phyloP scores from a whole-genome alignment of 176 grass and related monocot genomes.

The Tuctoria greenei region DNA sequence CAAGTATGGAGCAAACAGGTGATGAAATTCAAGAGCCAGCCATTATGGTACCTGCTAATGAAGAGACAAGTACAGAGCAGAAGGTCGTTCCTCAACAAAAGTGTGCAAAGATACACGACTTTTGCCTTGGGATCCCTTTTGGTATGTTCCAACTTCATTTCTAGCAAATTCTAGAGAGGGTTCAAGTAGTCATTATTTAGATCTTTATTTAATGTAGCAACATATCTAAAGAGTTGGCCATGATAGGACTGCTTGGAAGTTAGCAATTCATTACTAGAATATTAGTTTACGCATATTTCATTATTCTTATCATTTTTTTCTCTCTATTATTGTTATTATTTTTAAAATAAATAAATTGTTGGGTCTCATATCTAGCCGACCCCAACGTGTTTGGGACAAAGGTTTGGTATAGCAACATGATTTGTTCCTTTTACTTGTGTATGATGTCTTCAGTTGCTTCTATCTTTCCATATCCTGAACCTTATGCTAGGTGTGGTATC shows the following conservation, averaged over 20 bases:
- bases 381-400: too few species aligned
- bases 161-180: not conserved
- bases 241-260: too few species aligned
- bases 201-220: slow-evolving; percentile 8
- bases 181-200: slow-evolving; percentile 11
- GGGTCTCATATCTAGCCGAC: too few species aligned
- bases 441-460: slow-evolving; percentile 3
- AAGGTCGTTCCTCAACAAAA: slow-evolving; percentile 49
- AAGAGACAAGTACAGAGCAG: slow-evolving; percentile 32
- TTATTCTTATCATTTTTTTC: too few species aligned
- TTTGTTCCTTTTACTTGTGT: slow-evolving; percentile 15
- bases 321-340: too few species aligned
- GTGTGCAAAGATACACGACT: slow-evolving; percentile 87
- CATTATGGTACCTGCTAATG: slow-evolving; percentile 30
- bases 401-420: slow-evolving; percentile 14
- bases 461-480: not conserved
- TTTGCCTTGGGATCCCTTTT: slow-evolving; percentile 94
- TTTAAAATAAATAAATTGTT: too few species aligned
- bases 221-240: too few species aligned
- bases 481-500: not conserved
- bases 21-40: slow-evolving; percentile 44
- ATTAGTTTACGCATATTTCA: too few species aligned
- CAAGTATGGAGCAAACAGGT: slow-evolving; percentile 38
- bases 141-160: slow-evolving; percentile 48
- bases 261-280: too few species aligned